Percentiles rank a stretch among this genome's conserved stretches.
Evolutionary conservation across 805 yeast genomes (phyloP).

Genomic region (Lipomyces sp.): DNA sequence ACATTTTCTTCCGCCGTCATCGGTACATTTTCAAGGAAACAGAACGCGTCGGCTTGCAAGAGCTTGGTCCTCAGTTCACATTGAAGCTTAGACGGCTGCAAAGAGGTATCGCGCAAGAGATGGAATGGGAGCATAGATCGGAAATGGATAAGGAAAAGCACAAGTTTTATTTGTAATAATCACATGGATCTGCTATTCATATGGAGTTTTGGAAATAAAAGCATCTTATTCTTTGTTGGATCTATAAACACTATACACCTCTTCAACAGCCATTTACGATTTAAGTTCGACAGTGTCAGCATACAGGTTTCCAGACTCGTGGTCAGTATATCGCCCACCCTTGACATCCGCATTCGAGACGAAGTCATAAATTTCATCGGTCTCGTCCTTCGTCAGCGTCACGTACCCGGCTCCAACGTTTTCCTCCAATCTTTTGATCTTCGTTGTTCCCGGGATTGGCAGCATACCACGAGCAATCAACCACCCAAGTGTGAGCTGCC

Average conservation of each 20-base stretch:
- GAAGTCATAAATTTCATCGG: conserved; percentile 13
- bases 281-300: conserved; percentile 14
- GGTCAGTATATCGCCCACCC: conserved; percentile 8
- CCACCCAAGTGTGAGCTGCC: conserved; percentile 74
- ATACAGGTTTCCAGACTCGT: background rate
- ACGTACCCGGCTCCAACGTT: conserved; percentile 43
- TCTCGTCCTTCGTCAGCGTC: conserved; percentile 18
- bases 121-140: conserved; percentile 94
- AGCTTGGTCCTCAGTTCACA: conserved; percentile 95
- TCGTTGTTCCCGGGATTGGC: conserved; percentile 79
- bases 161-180: conserved; percentile 67
- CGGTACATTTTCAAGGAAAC: conserved; percentile 86
- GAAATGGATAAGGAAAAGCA: conserved; percentile 96
- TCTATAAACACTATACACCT: background rate
- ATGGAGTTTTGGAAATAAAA: background rate
- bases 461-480: conserved; percentile 50
- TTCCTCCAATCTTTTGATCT: conserved; percentile 56
- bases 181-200: no score
- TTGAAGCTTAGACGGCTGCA: conserved; percentile 82
- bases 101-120: conserved; percentile 85
- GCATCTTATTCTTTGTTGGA: background rate
- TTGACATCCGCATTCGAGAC: conserved; percentile 12
- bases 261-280: background rate
- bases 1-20: conserved; percentile 90
- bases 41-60: conserved; percentile 91